Conservation (phyloP, 371 early-diverging fungal genomes). For the Apophysomyces elegans region DNA sequence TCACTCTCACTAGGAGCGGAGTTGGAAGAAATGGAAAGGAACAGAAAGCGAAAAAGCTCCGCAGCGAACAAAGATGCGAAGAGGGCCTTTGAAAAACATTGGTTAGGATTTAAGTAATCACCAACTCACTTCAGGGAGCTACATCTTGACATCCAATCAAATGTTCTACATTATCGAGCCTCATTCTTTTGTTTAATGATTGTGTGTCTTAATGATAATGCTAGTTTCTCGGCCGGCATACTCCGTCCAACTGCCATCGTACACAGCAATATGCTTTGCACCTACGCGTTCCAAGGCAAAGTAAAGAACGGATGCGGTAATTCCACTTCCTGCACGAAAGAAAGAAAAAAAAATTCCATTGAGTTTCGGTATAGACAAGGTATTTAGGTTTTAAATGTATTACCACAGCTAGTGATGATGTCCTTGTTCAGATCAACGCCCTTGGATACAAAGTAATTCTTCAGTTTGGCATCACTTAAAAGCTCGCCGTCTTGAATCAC, state of each 20-base stretch:
- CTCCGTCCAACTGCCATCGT: conserved; percentile 89
- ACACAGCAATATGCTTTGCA: conserved; percentile 67
- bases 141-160: no score
- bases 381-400: not conserved
- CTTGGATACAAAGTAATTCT: conserved; percentile 46
- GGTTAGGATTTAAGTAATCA: no score
- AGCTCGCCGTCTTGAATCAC: conserved; percentile 57
- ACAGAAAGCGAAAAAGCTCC: no score
- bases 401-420: conserved; percentile 71
- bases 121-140: no score
- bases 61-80: no score
- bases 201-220: conserved; percentile 54
- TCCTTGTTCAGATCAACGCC: conserved; percentile 64
- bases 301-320: conserved; percentile 79
- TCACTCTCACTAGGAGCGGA: not conserved
- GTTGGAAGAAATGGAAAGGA: no score
- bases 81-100: no score
- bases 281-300: conserved; percentile 72
- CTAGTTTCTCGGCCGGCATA: conserved; percentile 70
- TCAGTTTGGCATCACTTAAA: conserved; percentile 50
- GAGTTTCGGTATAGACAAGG: no score
- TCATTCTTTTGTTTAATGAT: no score
- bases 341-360: no score
- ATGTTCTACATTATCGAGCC: no score
- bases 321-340: conserved; percentile 63